These are phyloP conservation scores for Oryza brachyantha DNA, from an alignment of 176 grass and related monocot genomes.

Conservation along the genomic window DNA sequence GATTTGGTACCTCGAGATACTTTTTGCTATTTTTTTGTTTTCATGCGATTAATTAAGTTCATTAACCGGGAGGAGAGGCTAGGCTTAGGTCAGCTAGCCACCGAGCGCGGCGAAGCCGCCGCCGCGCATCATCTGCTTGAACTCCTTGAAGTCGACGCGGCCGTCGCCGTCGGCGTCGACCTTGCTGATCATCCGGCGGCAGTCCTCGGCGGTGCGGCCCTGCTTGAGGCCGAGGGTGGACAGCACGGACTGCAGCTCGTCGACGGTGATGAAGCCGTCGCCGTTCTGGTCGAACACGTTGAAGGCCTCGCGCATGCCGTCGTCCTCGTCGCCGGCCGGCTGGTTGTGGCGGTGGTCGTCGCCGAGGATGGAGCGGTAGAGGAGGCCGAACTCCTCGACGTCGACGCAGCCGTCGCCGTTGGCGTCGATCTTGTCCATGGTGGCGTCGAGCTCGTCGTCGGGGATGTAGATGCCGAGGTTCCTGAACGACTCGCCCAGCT, in stretches of 20 bases:
- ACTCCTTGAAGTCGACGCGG: conserved; percentile 68
- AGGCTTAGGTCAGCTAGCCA: neutral
- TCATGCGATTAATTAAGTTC: no score
- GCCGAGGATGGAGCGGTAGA: conserved; percentile 68
- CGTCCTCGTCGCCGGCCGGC: no score
- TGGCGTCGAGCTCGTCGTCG: conserved; percentile 52
- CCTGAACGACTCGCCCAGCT: conserved; percentile 59
- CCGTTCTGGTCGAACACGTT: conserved; percentile 64
- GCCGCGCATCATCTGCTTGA: conserved; percentile 76
- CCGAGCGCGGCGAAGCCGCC: conserved; percentile 49
- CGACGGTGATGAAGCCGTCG: conserved; percentile 59
- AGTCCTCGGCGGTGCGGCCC: conserved; percentile 58
- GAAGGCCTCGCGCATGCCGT: neutral
- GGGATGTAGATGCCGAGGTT: conserved; percentile 68
- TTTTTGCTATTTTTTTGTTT: no score
- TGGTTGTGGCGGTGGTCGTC: no score
- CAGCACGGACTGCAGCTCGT: conserved; percentile 53
- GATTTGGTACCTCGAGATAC: no score
- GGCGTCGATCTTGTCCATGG: conserved; percentile 61
- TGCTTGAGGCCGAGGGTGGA: conserved; percentile 63
- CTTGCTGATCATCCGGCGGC: conserved; percentile 62
- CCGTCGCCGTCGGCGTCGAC: conserved; percentile 64
- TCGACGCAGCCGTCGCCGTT: conserved; percentile 74
- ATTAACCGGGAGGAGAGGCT: neutral
- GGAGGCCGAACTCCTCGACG: conserved; percentile 60